Evolutionary conservation across 2,329 filamentous ascomycete genomes (phyloP).

Genomic region (Neocatenulostroma microsporum): DNA sequence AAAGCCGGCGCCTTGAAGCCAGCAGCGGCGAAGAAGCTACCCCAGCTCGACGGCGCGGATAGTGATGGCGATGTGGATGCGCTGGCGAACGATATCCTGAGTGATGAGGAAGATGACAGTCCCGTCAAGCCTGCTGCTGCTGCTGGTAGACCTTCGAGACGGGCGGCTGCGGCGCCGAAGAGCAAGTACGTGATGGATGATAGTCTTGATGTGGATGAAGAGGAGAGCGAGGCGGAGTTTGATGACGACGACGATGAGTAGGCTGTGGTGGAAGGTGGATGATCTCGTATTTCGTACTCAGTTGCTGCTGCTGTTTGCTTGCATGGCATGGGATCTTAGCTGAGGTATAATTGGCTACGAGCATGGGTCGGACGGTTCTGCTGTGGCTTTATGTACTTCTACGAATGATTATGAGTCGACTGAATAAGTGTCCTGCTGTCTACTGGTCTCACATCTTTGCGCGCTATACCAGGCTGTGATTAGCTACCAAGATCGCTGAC

Average conservation of each 20-base stretch:
- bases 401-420: no score
- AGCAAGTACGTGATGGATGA: conserved; percentile 37
- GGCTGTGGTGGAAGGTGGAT: neutral
- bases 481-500: no score
- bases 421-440: no score
- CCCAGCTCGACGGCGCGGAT: conserved; percentile 37
- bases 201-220: conserved; percentile 36
- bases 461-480: no score
- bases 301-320: no score
- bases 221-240: conserved; percentile 38
- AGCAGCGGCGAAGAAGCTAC: conserved; percentile 35
- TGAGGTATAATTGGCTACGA: no score
- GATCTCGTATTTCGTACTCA: neutral
- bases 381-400: no score
- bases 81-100: conserved; percentile 40
- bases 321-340: no score
- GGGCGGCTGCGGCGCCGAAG: conserved; percentile 34
- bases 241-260: conserved; percentile 35
- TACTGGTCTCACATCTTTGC: no score
- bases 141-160: conserved; percentile 33
- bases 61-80: conserved; percentile 32
- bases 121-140: conserved; percentile 16
- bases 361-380: no score
- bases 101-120: conserved; percentile 30
- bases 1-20: conserved; percentile 34